phyloP scores from a whole-genome alignment of 2,329 filamentous ascomycete species.

The Akanthomyces uredinophilus region DNA sequence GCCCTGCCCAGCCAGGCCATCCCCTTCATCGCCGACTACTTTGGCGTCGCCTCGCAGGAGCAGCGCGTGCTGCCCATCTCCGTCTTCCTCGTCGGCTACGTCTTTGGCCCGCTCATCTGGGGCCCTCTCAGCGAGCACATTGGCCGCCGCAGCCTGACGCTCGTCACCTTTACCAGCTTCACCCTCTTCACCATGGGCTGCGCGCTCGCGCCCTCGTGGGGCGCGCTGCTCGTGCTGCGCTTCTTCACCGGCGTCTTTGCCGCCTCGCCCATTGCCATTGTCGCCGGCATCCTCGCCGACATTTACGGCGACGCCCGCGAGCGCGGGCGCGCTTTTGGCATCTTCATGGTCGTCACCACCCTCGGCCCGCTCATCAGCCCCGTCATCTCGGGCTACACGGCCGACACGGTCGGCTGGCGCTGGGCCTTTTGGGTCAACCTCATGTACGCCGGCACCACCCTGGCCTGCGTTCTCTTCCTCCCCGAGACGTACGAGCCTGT shows the following conservation, averaged over 20 bases:
- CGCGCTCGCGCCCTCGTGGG: constrained; percentile 48
- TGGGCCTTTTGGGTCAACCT: constrained; percentile 68
- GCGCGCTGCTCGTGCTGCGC: constrained; percentile 49
- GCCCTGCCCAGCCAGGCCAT: constrained; percentile 60
- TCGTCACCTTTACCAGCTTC: constrained; percentile 44
- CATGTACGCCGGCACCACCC: constrained; percentile 60
- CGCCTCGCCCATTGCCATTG: constrained; percentile 56
- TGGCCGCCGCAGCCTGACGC: constrained; percentile 46
- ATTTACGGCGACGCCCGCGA: constrained; percentile 49
- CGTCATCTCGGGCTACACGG: constrained; percentile 58
- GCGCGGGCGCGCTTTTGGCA: constrained; percentile 55
- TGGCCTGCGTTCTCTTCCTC: constrained; percentile 56
- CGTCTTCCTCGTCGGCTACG: constrained; percentile 59
- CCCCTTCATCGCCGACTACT: constrained; percentile 52
- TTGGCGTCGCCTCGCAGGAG: constrained; percentile 44
- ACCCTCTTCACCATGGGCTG: constrained; percentile 50
- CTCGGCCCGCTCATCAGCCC: constrained; percentile 64
- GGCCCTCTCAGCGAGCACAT: constrained; percentile 62
- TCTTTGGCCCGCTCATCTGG: constrained; percentile 56
- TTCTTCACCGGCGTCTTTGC: constrained; percentile 50
- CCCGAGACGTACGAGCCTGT: constrained; percentile 60
- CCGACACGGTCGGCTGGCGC: constrained; percentile 56
- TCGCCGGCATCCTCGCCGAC: constrained; percentile 61
- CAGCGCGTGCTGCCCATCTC: constrained; percentile 55
- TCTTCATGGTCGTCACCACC: constrained; percentile 62